A percentile compares a stretch with the other conserved stretches of the same genome.
Conservation (phyloP, 2,329 filamentous ascomycete genomes). For the Diatrype stigma region DNA sequence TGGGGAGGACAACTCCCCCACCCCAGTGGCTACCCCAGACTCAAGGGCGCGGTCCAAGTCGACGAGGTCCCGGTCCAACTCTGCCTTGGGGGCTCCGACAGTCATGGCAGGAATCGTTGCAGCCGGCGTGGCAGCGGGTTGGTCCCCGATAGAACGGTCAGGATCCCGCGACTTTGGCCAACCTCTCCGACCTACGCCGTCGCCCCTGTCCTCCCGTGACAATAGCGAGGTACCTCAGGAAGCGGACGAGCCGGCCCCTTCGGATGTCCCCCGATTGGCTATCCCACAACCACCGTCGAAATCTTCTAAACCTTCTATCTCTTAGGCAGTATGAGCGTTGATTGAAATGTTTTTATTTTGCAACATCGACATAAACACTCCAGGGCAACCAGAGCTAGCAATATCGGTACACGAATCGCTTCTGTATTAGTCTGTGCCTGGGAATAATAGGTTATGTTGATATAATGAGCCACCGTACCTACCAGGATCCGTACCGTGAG, state of each 20-base stretch:
- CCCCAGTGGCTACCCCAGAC: constrained; percentile 51
- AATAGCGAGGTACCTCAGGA: constrained; percentile 25
- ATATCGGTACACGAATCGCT: no score
- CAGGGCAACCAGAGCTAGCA: background rate
- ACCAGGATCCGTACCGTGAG: background rate
- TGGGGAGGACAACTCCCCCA: constrained; percentile 48
- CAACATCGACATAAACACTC: background rate
- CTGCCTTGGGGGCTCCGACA: constrained; percentile 67
- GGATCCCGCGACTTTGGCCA: constrained; percentile 33
- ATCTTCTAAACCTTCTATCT: constrained; percentile 25
- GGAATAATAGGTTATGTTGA: background rate
- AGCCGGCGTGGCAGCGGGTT: constrained; percentile 70
- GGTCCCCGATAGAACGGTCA: constrained; percentile 62
- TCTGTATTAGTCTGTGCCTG: no score
- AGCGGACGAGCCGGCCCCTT: constrained; percentile 21
- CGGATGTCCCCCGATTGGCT: constrained; percentile 24
- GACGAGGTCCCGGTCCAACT: constrained; percentile 62
- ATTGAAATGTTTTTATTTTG: constrained; percentile 14
- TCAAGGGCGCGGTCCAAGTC: constrained; percentile 64
- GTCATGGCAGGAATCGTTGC: constrained; percentile 84
- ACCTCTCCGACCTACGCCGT: constrained; percentile 27
- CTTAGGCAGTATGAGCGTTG: constrained; percentile 25
- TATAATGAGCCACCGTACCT: background rate
- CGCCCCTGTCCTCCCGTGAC: constrained; percentile 25
- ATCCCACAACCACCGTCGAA: constrained; percentile 27